These are phyloP conservation scores for Sodiomyces alkalinus DNA, from an alignment of 2,329 filamentous ascomycete genomes.

Conservation along the genomic window DNA sequence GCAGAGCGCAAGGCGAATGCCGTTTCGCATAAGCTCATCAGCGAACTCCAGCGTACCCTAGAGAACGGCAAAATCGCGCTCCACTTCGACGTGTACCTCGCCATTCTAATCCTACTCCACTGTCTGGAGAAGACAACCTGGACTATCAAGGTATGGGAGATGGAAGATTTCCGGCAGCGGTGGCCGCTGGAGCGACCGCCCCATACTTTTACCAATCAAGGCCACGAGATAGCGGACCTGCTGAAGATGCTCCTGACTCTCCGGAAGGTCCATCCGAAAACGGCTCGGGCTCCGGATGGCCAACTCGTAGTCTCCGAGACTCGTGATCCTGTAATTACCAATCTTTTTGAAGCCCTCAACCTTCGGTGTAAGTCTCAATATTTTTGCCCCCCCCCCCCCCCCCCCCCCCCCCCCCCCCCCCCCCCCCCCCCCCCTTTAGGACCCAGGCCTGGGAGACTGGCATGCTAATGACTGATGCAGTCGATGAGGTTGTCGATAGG, in stretches of 20 bases:
- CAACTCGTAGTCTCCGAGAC: conserved; percentile 30
- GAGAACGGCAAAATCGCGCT: conserved; percentile 45
- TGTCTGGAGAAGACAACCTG: conserved; percentile 54
- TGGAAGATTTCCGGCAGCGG: conserved; percentile 39
- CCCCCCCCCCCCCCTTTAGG: too few relatives aligned
- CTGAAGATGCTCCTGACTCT: conserved; percentile 48
- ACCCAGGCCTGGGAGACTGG: too few relatives aligned
- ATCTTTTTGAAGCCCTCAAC: conserved; percentile 40
- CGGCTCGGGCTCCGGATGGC: conserved; percentile 27
- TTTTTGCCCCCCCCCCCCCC: not conserved
- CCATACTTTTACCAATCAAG: conserved; percentile 40
- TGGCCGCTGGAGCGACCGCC: conserved; percentile 48
- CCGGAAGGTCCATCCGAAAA: conserved; percentile 41
- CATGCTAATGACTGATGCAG: conserved; percentile 1
- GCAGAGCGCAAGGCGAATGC: conserved; percentile 47
- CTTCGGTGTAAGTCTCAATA: conserved; percentile 42
- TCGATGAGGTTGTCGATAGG: conserved; percentile 14
- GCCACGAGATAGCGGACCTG: conserved; percentile 40
- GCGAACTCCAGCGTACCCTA: conserved; percentile 43
- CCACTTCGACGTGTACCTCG: conserved; percentile 45
- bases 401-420: too few relatives aligned
- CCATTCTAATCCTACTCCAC: conserved; percentile 46
- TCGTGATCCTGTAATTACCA: conserved; percentile 26
- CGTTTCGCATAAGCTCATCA: conserved; percentile 42
- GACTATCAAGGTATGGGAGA: conserved; percentile 54